Evolutionary conservation across 2,329 filamentous ascomycete genomes (phyloP), one percentile per base, ranked within the genome.

Genomic region (Corynespora cassiicola): DNA sequence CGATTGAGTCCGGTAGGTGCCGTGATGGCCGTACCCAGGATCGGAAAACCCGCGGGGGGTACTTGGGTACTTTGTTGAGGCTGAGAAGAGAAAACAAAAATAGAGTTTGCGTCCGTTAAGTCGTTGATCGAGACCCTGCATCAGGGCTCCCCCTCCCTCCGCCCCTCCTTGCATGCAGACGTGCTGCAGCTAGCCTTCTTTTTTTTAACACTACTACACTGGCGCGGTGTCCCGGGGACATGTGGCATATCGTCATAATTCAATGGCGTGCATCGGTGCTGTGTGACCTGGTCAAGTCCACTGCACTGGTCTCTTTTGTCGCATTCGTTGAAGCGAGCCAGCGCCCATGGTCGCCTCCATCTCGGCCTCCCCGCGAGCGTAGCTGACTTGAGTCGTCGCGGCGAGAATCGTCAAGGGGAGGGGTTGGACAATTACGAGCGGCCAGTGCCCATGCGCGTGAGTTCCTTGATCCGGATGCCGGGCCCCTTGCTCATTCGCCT

Each of bases 401-500:
- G 8, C 11, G n/a, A n/a, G n/a, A n/a, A 12, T 16, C 33, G 14
- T 26, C 28, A 36, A 16, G 21, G 15, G 18, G 9, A 18, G 2
- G 25, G 12, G 15, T 23, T 19, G 26, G 19, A 8, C 10, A 6
- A 7, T 31, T 55, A 63, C 33, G 57, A 50, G 16, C 60, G 56
- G 26, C 55, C 54, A 21, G 56, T 59, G 29, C 54, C 54, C 15
- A 44, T 54, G 14, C 60, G 54, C 3, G 54, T 52, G 6, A 68
- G 42, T 41, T 67, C 64, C 42, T 48, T 60, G 40, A 68, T 61
- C 30, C 60, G 41, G 23, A 65, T 52, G 6, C 52, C 50, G 9
- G 65, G 64, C 42, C 58, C 57, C 42, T 66, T 66, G 55, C 63
- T 66, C 45, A 65, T 56, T 21, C 65, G 63, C 20, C 59, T 52